Percentiles rank a stretch among this genome's conserved stretches.
These are phyloP conservation scores for Cerrena zonata DNA, from an alignment of 1,284 basidiomycete genomes.

Conservation along the genomic window DNA sequence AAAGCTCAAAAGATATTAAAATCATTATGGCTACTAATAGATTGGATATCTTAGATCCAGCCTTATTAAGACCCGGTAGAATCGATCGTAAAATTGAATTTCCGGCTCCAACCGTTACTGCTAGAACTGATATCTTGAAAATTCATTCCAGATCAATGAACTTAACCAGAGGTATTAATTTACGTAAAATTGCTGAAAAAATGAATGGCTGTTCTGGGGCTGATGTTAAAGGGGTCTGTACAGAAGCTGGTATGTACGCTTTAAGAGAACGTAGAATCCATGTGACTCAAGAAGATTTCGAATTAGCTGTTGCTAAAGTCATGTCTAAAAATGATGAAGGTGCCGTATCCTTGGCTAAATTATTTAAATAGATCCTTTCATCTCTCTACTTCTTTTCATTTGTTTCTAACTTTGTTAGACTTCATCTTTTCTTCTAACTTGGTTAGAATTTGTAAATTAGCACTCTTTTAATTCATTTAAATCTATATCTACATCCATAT, in stretches of 20 bases:
- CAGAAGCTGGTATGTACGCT: conserved; percentile 98
- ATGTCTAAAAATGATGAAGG: no score
- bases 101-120: conserved; percentile 96
- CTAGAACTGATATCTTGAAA: conserved; percentile 90
- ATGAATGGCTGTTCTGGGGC: conserved; percentile 99
- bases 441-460: no score
- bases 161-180: conserved; percentile 93
- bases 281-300: conserved; percentile 97
- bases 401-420: no score
- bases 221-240: conserved; percentile 96
- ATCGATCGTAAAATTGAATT: conserved; percentile 99
- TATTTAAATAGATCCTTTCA: no score
- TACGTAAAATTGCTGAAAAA: conserved; percentile 91
- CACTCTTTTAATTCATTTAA: no score
- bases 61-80: conserved; percentile 89
- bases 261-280: conserved; percentile 91
- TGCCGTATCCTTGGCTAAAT: no score
- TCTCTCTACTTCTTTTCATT: no score
- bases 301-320: conserved; percentile 94
- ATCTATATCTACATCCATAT: no score
- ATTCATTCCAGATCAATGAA: conserved; percentile 92
- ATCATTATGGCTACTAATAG: conserved; percentile 99
- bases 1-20: conserved; percentile 98
- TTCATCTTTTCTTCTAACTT: no score
- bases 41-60: conserved; percentile 95